Evolutionary conservation across 495 filamentous ascomycete genomes (phyloP).

Genomic region (Penicillium fimorum): DNA sequence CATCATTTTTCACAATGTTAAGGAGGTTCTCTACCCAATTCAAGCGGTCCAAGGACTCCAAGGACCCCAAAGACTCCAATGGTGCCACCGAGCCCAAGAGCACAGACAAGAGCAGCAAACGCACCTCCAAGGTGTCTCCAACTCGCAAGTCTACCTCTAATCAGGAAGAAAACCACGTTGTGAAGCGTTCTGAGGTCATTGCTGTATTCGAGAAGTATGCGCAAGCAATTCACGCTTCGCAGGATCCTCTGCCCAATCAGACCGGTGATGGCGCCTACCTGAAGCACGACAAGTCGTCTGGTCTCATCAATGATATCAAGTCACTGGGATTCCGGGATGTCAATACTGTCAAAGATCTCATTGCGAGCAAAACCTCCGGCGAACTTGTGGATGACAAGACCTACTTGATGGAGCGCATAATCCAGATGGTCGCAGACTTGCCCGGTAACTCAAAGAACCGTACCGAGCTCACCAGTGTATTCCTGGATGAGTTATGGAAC

Average conservation of each 20-base stretch:
- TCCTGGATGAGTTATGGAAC: conserved; percentile 70
- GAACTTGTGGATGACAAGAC: conserved; percentile 71
- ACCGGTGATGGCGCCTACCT: conserved; percentile 59
- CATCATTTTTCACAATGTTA: conserved; percentile 39
- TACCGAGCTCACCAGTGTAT: conserved; percentile 63
- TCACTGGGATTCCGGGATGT: conserved; percentile 59
- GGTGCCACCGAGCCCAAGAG: conserved; percentile 42
- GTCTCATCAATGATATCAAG: conserved; percentile 63
- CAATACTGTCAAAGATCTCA: conserved; percentile 52
- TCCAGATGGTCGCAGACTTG: conserved; percentile 69
- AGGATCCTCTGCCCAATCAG: conserved; percentile 64
- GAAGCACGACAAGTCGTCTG: conserved; percentile 51
- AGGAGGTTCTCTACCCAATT: conserved; percentile 54
- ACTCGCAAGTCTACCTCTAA: conserved; percentile 33
- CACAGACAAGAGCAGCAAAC: conserved; percentile 36
- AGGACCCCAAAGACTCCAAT: conserved; percentile 43
- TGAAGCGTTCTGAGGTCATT: conserved; percentile 41
- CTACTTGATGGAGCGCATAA: conserved; percentile 74
- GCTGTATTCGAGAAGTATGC: conserved; percentile 59
- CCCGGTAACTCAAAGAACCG: conserved; percentile 61
- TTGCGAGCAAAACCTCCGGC: conserved; percentile 53
- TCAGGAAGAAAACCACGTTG: conserved; percentile 33
- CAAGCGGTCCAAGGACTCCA: conserved; percentile 39
- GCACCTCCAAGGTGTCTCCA: conserved; percentile 39
- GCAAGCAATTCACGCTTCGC: conserved; percentile 63